phyloP scores from a whole-genome alignment of 495 filamentous ascomycete genomes.

The Cryomyces minteri region DNA sequence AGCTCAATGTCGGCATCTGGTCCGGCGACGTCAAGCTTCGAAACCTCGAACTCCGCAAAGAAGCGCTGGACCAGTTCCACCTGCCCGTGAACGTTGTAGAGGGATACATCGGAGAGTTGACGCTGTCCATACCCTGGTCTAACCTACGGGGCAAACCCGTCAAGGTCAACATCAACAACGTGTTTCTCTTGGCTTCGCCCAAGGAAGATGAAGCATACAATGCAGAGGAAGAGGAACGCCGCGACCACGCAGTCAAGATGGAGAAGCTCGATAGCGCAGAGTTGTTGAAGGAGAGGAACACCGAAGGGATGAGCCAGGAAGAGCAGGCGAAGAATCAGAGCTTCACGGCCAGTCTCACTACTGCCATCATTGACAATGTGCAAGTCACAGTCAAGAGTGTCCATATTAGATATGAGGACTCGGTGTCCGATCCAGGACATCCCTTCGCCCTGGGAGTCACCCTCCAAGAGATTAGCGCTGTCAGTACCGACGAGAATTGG shows the following conservation, averaged over 20 bases:
- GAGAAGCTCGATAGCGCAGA: slow-evolving; percentile 95
- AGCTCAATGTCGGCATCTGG: slow-evolving; percentile 97
- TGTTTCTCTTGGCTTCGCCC: slow-evolving; percentile 82
- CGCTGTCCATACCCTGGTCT: slow-evolving; percentile 87
- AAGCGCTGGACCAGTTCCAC: slow-evolving; percentile 90
- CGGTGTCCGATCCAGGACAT: slow-evolving; percentile 86
- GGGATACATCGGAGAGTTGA: slow-evolving; percentile 81
- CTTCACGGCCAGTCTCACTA: slow-evolving; percentile 85
- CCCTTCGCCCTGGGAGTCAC: slow-evolving; percentile 87
- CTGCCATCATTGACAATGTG: slow-evolving; percentile 93
- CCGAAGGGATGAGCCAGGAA: slow-evolving; percentile 85
- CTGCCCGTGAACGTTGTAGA: slow-evolving; percentile 92
- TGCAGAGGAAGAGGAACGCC: slow-evolving; percentile 70
- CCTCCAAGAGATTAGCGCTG: slow-evolving; percentile 83
- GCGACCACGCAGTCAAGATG: slow-evolving; percentile 79
- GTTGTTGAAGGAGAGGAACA: slow-evolving; percentile 70
- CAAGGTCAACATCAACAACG: slow-evolving; percentile 88
- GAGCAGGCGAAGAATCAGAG: slow-evolving; percentile 92
- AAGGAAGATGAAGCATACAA: slow-evolving; percentile 89
- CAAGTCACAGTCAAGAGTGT: slow-evolving; percentile 97
- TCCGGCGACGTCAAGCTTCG: slow-evolving; percentile 87
- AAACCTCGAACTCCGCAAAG: slow-evolving; percentile 76
- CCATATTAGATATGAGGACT: slow-evolving; percentile 92
- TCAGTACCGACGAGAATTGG: slow-evolving; percentile 90
- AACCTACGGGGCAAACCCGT: slow-evolving; percentile 88